phyloP scores from a whole-genome alignment of 2,329 filamentous ascomycete species.

The Nigrospora sphaerica region DNA sequence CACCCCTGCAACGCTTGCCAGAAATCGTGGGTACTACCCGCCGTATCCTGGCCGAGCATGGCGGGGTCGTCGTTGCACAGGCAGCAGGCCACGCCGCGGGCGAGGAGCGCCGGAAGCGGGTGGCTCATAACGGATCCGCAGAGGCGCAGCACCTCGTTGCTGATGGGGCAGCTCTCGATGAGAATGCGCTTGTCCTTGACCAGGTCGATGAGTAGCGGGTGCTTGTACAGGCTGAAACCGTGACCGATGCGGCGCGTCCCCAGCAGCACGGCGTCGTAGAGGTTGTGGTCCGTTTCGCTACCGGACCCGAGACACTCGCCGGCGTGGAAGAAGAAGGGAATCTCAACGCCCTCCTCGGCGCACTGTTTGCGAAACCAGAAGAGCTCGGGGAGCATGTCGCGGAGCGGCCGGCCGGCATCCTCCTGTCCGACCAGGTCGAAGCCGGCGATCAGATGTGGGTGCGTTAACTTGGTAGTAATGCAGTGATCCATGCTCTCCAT shows the following conservation, averaged over 20 bases:
- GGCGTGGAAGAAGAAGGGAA: slow-evolving; percentile 95
- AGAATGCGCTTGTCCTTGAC: slow-evolving; percentile 84
- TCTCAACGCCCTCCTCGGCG: slow-evolving; percentile 65
- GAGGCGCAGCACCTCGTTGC: slow-evolving; percentile 78
- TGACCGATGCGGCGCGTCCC: slow-evolving; percentile 80
- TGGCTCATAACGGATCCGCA: slow-evolving; percentile 71
- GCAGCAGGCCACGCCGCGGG: slow-evolving; percentile 75
- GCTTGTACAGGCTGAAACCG: slow-evolving; percentile 82
- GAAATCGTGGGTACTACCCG: slow-evolving; percentile 85
- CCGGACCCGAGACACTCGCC: slow-evolving; percentile 82
- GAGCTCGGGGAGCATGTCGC: slow-evolving; percentile 72
- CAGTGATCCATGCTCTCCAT: slow-evolving; percentile 82
- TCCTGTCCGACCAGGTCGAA: slow-evolving; percentile 91
- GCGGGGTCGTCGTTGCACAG: slow-evolving; percentile 89
- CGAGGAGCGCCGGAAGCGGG: slow-evolving; percentile 74
- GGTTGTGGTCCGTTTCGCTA: slow-evolving; percentile 66
- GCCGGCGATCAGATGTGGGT: slow-evolving; percentile 73
- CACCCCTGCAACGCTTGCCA: slow-evolving; percentile 90
- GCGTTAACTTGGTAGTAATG: slow-evolving; percentile 71
- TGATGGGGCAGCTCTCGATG: slow-evolving; percentile 85
- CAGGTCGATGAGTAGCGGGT: slow-evolving; percentile 82
- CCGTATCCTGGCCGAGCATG: slow-evolving; percentile 75
- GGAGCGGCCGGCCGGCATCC: slow-evolving; percentile 67
- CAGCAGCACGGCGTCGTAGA: slow-evolving; percentile 70
- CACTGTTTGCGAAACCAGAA: slow-evolving; percentile 94